Percentiles rank a stretch among this genome's conserved stretches.
Conservation (phyloP, 768 basidiomycete genomes). For the Nidula microcarpa region DNA sequence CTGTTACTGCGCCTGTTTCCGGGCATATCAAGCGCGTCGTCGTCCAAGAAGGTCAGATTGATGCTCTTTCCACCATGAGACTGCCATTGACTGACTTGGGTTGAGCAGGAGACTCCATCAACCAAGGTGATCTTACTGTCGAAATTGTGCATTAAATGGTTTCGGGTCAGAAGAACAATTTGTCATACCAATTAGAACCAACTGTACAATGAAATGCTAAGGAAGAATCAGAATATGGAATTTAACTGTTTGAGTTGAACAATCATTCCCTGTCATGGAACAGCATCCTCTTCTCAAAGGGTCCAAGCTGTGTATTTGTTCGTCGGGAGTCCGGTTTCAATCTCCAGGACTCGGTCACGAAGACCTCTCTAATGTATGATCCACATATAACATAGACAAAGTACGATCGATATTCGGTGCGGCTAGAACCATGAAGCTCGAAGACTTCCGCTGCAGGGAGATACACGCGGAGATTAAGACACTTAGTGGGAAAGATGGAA, state of each 20-base stretch:
- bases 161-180: constrained; percentile 5
- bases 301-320: too few species aligned
- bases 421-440: too few species aligned
- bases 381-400: too few species aligned
- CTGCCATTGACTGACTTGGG: constrained; percentile 3
- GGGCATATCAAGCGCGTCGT: constrained; percentile 94
- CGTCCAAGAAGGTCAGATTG: constrained; percentile 72
- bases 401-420: too few species aligned
- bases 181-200: constrained; percentile 1
- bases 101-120: constrained; percentile 81
- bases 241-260: too few species aligned
- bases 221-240: not conserved
- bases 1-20: constrained; percentile 94
- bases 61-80: not conserved
- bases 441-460: too few species aligned
- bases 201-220: not conserved
- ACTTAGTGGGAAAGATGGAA: too few species aligned
- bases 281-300: too few species aligned
- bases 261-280: too few species aligned
- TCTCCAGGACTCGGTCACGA: not conserved
- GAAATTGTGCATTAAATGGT: constrained; percentile 72
- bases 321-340: not conserved
- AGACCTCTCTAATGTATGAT: not conserved
- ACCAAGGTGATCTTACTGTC: constrained; percentile 87
- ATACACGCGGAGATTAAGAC: too few species aligned